Evolutionary conservation across 2,329 filamentous ascomycete genomes (phyloP).

Genomic region (Alternaria gansuensis): DNA sequence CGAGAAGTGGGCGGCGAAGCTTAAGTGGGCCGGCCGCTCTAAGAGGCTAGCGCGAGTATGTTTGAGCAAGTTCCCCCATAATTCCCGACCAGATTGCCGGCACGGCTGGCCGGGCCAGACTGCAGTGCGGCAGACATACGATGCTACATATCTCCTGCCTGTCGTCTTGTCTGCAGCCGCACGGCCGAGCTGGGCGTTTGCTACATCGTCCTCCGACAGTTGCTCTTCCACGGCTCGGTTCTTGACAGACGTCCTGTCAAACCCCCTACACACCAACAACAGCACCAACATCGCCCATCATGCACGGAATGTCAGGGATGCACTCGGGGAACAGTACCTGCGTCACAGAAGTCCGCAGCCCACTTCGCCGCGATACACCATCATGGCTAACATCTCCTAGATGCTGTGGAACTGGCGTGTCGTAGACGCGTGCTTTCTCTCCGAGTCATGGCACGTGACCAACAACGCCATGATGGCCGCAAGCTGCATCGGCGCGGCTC

Average conservation of each 20-base stretch:
- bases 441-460: conserved; percentile 73
- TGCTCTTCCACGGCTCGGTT: not conserved
- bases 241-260: not conserved
- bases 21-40: not conserved
- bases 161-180: conserved; percentile 15
- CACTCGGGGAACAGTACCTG: conserved; percentile 40
- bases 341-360: conserved; percentile 52
- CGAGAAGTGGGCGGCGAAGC: conserved; percentile 8
- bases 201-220: not conserved
- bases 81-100: conserved; percentile 22
- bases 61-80: conserved; percentile 49
- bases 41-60: conserved; percentile 29
- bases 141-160: conserved; percentile 23
- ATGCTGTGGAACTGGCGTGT: conserved; percentile 86
- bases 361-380: not conserved
- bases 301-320: conserved; percentile 29
- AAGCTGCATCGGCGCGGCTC: conserved; percentile 78
- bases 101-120: conserved; percentile 9
- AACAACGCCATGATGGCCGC: conserved; percentile 78
- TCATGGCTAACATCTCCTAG: conserved; percentile 52
- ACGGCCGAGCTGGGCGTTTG: not conserved
- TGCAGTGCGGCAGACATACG: conserved; percentile 17
- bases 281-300: conserved; percentile 18
- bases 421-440: conserved; percentile 75
- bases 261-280: not conserved